phyloP scores from a whole-genome alignment of 208 protist species.

The Acanthamoeba culbertsoni region DNA sequence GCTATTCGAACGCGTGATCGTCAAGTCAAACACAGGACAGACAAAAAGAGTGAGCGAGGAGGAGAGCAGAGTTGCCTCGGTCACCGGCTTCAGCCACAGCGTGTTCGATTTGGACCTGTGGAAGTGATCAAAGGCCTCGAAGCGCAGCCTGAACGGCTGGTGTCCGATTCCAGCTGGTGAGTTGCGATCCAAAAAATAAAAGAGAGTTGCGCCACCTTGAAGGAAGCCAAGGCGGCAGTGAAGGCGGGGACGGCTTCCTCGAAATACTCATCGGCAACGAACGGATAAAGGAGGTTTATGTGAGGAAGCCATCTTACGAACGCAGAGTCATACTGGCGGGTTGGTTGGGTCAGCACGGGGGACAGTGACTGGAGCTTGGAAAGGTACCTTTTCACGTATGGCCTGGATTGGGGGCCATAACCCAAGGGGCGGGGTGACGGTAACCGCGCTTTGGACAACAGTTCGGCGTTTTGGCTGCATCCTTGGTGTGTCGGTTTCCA shows the following conservation, averaged over 20 bases:
- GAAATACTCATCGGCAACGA: conserved; percentile 20
- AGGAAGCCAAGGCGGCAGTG: background rate
- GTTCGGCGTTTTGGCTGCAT: background rate
- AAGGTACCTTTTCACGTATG: background rate
- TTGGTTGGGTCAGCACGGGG: too few relatives aligned
- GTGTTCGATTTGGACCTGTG: conserved; percentile 16
- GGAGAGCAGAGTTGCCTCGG: background rate
- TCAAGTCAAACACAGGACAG: background rate
- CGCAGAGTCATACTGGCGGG: background rate
- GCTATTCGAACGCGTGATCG: background rate
- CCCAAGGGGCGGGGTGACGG: background rate
- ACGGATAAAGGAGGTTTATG: conserved; percentile 66
- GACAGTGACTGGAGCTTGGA: too few relatives aligned
- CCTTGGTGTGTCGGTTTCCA: background rate
- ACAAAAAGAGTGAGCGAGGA: background rate
- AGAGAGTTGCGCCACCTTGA: conserved; percentile 16
- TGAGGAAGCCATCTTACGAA: conserved; percentile 64
- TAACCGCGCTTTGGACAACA: background rate
- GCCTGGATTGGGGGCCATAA: conserved; percentile 23
- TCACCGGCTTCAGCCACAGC: conserved; percentile 42
- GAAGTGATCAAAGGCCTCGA: conserved; percentile 7
- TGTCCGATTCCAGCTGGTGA: too few relatives aligned
- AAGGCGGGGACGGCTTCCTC: background rate
- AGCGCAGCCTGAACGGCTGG: conserved; percentile 51
- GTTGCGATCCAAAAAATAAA: too few relatives aligned